A percentile compares a stretch with the other conserved stretches of the same genome.
Evolutionary conservation across 176 grass and related monocot genomes (phyloP).

Genomic region (Puya raimondii): DNA sequence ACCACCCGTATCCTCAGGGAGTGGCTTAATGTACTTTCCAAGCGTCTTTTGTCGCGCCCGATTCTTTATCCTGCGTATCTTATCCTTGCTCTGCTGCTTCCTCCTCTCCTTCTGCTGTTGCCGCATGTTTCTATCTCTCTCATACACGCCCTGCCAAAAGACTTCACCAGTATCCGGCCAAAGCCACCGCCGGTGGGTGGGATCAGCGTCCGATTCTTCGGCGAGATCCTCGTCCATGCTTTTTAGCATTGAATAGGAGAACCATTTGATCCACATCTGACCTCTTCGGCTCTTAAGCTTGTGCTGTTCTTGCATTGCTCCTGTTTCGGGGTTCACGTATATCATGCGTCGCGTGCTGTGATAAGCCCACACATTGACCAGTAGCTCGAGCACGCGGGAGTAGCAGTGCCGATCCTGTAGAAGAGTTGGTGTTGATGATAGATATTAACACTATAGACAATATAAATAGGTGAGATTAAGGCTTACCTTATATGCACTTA

Average conservation of each 20-base stretch:
- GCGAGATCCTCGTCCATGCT: slow-evolving; percentile 94
- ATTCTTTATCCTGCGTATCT: slow-evolving; percentile 80
- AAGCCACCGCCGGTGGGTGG: slow-evolving; percentile 47
- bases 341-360: slow-evolving; percentile 79
- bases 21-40: slow-evolving; percentile 87
- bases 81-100: slow-evolving; percentile 75
- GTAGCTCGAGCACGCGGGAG: slow-evolving; percentile 66
- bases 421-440: background rate
- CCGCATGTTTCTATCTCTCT: slow-evolving; percentile 72
- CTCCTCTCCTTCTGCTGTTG: slow-evolving; percentile 75
- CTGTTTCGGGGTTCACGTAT: slow-evolving; percentile 74
- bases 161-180: slow-evolving; percentile 89
- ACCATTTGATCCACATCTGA: slow-evolving; percentile 70
- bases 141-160: slow-evolving; percentile 86
- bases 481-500: slow-evolving; percentile 66
- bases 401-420: slow-evolving; percentile 85
- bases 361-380: slow-evolving; percentile 94
- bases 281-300: slow-evolving; percentile 40
- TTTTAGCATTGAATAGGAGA: slow-evolving; percentile 67
- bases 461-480: background rate
- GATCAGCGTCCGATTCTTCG: slow-evolving; percentile 70
- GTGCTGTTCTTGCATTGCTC: slow-evolving; percentile 88
- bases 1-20: slow-evolving; percentile 34
- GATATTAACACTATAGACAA: too few relatives aligned
- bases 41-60: slow-evolving; percentile 77